Evolutionary conservation across 2,329 filamentous ascomycete species (phyloP), one percentile per base, ranked within the genome.

Genomic region (Phyllosticta citribraziliensis): DNA sequence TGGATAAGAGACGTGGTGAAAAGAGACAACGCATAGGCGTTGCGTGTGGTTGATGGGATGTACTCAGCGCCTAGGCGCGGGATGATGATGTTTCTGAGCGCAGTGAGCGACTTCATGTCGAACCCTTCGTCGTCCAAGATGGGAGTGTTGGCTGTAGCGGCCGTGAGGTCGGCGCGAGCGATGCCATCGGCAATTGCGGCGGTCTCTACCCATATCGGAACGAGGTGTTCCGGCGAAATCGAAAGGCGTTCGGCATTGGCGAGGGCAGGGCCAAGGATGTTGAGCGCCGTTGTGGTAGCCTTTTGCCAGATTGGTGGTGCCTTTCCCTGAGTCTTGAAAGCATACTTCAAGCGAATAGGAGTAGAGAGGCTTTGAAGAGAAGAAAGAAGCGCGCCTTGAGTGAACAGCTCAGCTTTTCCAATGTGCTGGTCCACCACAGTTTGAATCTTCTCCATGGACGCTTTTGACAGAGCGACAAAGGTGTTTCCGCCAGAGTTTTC

Each of bases 401-500:
- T 77, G 68, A 92, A 91, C 0, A 96, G 83, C 40, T 88, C 84
- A n/a, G 77, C 69, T 24, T 88, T 84, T 0, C 76, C 72, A 0
- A 84, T 81, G 64, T 89, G 85, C 17, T 78, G 74, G 3, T 84
- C 73, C 3, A 88, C 77, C 2, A 90, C 74, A 0, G 75, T 76
- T 64, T 88, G 80, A 1, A 95, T 73, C 54, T 91, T 82, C 2
- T 80, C 77, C 81, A 96, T 94, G 62, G 88, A 85, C 20, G 84
- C 84, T 72, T 94, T 96, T 1, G 92, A 91, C 69, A 97, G 83
- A 35, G 94, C 93, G 60, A 99, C 85, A 70, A 91, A 97, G 0
- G 91, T 96, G 6, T 90, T 88, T 61, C 84, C 84, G 64, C 62
- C 17, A n/a, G 40, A 47, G 14, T 47, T 17, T 69, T 68, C 0